Evolutionary conservation across 129 eudicot genomes (phyloP).

Genomic region (Pittosporum tobira): DNA sequence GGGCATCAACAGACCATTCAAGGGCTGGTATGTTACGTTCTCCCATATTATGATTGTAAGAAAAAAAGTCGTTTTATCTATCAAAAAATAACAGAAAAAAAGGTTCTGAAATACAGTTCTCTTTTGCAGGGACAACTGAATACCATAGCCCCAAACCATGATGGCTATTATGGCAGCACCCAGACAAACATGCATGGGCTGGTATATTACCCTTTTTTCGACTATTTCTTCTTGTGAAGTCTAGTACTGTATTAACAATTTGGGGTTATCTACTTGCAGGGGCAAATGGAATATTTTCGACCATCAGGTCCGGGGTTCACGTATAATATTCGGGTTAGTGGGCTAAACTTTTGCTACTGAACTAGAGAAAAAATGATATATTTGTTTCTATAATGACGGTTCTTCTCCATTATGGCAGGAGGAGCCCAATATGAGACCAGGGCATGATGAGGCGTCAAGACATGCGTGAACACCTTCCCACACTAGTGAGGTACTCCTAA

Average conservation of each 20-base stretch:
- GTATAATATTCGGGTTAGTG: constrained; percentile 92
- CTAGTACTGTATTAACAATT: constrained; percentile 9
- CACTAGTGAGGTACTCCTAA: too few species aligned
- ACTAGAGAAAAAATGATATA: not conserved
- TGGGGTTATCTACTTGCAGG: constrained; percentile 47
- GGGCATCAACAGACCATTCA: constrained; percentile 73
- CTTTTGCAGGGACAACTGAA: constrained; percentile 77
- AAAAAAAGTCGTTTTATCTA: not conserved
- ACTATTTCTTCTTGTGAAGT: not conserved
- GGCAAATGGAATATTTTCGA: constrained; percentile 90
- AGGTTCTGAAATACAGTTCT: not conserved
- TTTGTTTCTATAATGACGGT: not conserved
- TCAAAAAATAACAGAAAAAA: not conserved
- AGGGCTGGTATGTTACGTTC: constrained; percentile 58
- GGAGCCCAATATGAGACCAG: constrained; percentile 68
- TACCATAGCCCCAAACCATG: constrained; percentile 81
- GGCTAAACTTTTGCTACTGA: not conserved
- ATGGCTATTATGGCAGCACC: constrained; percentile 67
- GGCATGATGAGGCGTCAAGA: constrained; percentile 71
- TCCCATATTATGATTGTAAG: not conserved
- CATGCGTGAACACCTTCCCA: constrained; percentile 43
- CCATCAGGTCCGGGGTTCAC: constrained; percentile 50
- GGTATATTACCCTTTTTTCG: constrained; percentile 30
- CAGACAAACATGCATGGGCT: constrained; percentile 62
- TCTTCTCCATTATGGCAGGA: constrained; percentile 35